phyloP scores from a whole-genome alignment of 2,329 filamentous ascomycete genomes.

The Colletotrichum sublineola region DNA sequence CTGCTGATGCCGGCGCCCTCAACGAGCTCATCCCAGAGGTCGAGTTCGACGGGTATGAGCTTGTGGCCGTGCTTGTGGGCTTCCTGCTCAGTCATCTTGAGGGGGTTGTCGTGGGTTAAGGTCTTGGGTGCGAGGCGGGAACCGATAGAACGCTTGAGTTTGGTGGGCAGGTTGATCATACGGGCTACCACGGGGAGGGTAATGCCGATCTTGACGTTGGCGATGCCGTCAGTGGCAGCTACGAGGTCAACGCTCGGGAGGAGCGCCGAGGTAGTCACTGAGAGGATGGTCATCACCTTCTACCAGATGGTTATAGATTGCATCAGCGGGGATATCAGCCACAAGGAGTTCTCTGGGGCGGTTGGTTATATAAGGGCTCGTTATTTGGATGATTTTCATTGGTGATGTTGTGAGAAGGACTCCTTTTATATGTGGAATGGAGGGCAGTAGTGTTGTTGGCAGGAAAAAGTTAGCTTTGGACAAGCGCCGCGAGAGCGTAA shows the following conservation, averaged over 20 bases:
- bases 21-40: slow-evolving; percentile 25
- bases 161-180: slow-evolving; percentile 2
- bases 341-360: no score
- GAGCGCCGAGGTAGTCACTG: neutral
- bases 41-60: slow-evolving; percentile 30
- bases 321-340: no score
- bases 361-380: neutral
- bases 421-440: neutral
- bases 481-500: no score
- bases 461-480: no score
- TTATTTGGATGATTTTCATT: neutral
- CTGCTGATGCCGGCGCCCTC: slow-evolving; percentile 18
- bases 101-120: slow-evolving; percentile 24
- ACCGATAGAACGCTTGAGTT: slow-evolving; percentile 11
- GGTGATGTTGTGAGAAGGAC: neutral
- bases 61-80: slow-evolving; percentile 30
- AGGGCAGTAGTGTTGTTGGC: neutral
- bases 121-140: slow-evolving; percentile 20
- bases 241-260: neutral
- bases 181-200: neutral
- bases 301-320: slow-evolving; percentile 12
- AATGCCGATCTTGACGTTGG: neutral
- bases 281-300: neutral
- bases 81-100: slow-evolving; percentile 32
- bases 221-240: neutral